Evolutionary conservation across 257 asterid genomes (phyloP).

Genomic region (Fraxinus excelsior): DNA sequence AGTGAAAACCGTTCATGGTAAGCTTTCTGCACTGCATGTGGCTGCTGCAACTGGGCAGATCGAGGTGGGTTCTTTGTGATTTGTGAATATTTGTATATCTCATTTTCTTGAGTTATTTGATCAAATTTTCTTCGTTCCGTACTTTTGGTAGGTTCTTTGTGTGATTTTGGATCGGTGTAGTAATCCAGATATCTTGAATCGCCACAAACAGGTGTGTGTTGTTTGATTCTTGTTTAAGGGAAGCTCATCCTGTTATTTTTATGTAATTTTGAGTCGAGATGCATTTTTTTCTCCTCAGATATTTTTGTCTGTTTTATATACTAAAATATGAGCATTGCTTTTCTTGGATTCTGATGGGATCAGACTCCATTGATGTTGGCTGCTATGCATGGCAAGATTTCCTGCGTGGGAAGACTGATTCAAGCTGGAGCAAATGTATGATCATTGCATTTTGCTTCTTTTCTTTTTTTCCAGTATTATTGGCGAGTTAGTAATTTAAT

Average conservation of each 20-base stretch:
- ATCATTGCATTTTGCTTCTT: background rate
- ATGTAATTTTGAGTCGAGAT: background rate
- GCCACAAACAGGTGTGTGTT: constrained; percentile 67
- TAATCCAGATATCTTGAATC: constrained; percentile 70
- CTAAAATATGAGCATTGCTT: constrained; percentile 11
- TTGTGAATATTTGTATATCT: background rate
- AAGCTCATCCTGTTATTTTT: background rate
- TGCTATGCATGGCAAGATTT: constrained; percentile 69
- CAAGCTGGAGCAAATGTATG: constrained; percentile 85
- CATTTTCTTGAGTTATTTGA: constrained; percentile 16
- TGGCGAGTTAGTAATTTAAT: background rate
- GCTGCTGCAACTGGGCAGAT: constrained; percentile 73
- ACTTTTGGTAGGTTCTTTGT: constrained; percentile 56
- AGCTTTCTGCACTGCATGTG: constrained; percentile 65
- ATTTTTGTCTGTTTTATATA: constrained; percentile 13
- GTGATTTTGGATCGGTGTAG: constrained; percentile 68
- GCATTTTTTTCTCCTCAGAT: background rate
- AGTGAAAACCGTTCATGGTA: constrained; percentile 39
- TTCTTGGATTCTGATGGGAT: constrained; percentile 30
- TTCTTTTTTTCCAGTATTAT: background rate
- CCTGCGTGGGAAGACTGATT: constrained; percentile 69
- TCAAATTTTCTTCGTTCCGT: constrained; percentile 9
- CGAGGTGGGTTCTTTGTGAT: constrained; percentile 50
- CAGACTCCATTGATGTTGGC: constrained; percentile 92
- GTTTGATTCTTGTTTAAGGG: background rate